phyloP scores from a whole-genome alignment of 2,329 filamentous ascomycete species.

The Fusarium anguioides region DNA sequence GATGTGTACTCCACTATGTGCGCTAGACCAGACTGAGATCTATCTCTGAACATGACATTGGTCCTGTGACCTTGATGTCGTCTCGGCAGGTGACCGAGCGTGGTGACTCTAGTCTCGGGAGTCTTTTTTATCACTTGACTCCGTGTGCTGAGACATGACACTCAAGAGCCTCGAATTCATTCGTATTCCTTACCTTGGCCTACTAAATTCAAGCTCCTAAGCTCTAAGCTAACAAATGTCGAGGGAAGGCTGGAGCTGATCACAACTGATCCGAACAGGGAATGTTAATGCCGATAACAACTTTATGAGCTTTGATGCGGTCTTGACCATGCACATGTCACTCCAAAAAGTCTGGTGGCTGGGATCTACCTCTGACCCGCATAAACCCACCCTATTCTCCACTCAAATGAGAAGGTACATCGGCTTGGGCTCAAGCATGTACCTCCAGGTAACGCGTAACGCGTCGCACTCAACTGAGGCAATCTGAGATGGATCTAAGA shows the following conservation, averaged over 20 bases:
- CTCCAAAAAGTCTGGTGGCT: conserved; percentile 16
- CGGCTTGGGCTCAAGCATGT: not conserved
- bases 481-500: not conserved
- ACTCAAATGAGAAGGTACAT: conserved; percentile 16
- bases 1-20: too few relatives aligned
- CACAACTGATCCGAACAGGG: not conserved
- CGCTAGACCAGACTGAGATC: not conserved
- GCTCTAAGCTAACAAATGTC: not conserved
- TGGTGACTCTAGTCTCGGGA: conserved; percentile 6
- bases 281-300: not conserved
- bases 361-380: conserved; percentile 5
- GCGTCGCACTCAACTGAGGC: not conserved
- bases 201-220: not conserved
- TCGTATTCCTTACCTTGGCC: too few relatives aligned
- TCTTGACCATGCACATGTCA: not conserved
- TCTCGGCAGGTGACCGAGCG: conserved; percentile 19
- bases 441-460: conserved; percentile 19
- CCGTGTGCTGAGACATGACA: conserved; percentile 6
- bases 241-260: not conserved
- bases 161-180: too few relatives aligned
- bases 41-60: not conserved
- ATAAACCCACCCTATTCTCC: conserved; percentile 1
- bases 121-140: conserved; percentile 30
- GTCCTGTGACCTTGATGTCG: conserved; percentile 18
- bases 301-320: not conserved